Percentiles rank a stretch among this genome's conserved stretches.
Evolutionary conservation across 441 rosid species (phyloP).

Genomic region (Rhodomyrtus psidioides): DNA sequence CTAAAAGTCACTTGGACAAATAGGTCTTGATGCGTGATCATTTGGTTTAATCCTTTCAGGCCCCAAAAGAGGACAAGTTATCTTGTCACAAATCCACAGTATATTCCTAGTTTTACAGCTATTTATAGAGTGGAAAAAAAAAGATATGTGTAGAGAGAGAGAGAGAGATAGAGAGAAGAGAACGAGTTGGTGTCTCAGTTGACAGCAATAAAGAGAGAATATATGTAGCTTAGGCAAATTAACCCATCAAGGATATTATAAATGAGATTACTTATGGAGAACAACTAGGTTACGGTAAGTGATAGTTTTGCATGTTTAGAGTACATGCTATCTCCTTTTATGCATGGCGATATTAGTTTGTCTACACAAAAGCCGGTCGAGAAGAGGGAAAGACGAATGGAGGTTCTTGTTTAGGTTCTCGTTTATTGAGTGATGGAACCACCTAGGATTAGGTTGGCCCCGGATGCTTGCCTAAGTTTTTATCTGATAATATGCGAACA

Average conservation of each 20-base stretch:
- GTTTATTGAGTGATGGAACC: not conserved
- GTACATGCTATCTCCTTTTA: not conserved
- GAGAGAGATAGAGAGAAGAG: not conserved
- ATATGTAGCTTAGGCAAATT: not conserved
- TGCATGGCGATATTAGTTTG: not conserved
- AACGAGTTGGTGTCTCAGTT: not conserved
- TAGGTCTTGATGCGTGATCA: not conserved
- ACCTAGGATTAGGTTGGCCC: not conserved
- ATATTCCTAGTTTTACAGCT: not conserved
- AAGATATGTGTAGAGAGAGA: not conserved
- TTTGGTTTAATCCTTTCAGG: not conserved
- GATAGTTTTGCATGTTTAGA: not conserved
- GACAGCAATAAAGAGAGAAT: not conserved
- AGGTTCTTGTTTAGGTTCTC: not conserved
- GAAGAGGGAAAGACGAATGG: not conserved
- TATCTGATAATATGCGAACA: not conserved
- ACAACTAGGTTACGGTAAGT: not conserved
- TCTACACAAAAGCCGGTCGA: not conserved
- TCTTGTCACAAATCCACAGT: not conserved
- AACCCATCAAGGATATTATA: not conserved
- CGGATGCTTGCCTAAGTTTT: not conserved
- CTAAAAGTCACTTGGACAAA: constrained; percentile 19
- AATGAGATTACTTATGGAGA: not conserved
- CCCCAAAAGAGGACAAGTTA: not conserved
- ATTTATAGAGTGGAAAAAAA: not conserved